phyloP scores from a whole-genome alignment of 106 monocot genomes.

The Dendrobium nobile region DNA sequence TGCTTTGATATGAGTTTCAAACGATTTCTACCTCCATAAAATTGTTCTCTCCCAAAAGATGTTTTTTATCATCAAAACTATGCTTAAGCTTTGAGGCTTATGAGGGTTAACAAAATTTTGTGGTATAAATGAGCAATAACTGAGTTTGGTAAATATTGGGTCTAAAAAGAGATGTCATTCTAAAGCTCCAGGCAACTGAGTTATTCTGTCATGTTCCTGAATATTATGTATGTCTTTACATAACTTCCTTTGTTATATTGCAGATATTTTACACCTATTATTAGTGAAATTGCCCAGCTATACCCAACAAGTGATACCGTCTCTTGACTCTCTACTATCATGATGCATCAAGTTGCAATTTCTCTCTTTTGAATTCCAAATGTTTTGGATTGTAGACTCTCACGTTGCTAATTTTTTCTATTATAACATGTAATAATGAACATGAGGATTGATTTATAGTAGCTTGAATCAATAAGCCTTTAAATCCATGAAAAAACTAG shows the following conservation, averaged over 20 bases:
- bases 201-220: not conserved
- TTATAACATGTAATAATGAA: not conserved
- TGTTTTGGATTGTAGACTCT: not conserved
- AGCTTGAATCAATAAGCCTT: not conserved
- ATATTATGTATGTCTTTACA: not conserved
- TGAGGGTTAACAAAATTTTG: too few relatives aligned
- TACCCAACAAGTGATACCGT: too few relatives aligned
- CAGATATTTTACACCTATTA: not conserved
- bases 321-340: not conserved
- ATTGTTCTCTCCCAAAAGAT: too few relatives aligned
- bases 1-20: too few relatives aligned
- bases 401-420: not conserved
- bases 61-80: too few relatives aligned
- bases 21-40: too few relatives aligned
- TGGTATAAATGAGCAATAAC: too few relatives aligned
- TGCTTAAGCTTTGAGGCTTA: too few relatives aligned
- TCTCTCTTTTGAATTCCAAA: not conserved
- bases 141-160: too few relatives aligned
- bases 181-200: not conserved
- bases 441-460: not conserved
- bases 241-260: not conserved
- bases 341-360: not conserved
- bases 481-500: not conserved
- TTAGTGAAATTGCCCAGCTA: too few relatives aligned
- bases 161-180: not conserved